Conservation (phyloP, 305 asterid genomes). For the Solanum aculeatissimum region DNA sequence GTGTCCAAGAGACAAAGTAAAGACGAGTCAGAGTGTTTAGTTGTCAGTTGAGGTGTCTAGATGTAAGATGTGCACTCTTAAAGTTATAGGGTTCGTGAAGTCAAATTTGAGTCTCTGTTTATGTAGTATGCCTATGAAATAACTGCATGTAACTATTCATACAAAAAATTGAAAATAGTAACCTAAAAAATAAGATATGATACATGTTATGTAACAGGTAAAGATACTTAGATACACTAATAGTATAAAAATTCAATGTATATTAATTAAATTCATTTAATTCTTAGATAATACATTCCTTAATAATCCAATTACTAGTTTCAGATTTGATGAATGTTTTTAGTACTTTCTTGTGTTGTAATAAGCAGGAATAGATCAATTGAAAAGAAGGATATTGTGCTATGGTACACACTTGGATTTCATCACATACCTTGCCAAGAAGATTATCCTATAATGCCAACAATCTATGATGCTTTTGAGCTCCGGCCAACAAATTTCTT, state of each 20-base stretch:
- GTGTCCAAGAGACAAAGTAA: not conserved
- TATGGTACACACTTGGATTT: constrained; percentile 63
- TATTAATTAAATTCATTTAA: not conserved
- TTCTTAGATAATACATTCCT: not conserved
- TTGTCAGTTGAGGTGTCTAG: not conserved
- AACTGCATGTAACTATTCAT: not conserved
- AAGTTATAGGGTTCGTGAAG: not conserved
- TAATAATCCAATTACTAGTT: not conserved
- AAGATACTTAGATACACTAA: not conserved
- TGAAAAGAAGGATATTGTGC: constrained; percentile 44
- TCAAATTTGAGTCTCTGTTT: not conserved
- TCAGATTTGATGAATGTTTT: not conserved
- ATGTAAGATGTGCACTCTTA: not conserved
- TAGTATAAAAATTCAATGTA: not conserved
- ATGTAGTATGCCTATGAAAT: not conserved
- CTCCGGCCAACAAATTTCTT: constrained; percentile 54
- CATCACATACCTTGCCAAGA: constrained; percentile 64
- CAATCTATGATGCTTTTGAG: constrained; percentile 43
- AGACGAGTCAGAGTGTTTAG: not conserved
- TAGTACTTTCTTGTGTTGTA: not conserved
- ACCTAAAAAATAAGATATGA: not conserved
- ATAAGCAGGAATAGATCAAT: constrained; percentile 36
- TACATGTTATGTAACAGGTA: not conserved
- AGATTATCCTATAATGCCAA: constrained; percentile 64
- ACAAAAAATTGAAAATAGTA: not conserved